phyloP scores from a whole-genome alignment of 352 stramenopile genomes.

The Pythium inflatum region DNA sequence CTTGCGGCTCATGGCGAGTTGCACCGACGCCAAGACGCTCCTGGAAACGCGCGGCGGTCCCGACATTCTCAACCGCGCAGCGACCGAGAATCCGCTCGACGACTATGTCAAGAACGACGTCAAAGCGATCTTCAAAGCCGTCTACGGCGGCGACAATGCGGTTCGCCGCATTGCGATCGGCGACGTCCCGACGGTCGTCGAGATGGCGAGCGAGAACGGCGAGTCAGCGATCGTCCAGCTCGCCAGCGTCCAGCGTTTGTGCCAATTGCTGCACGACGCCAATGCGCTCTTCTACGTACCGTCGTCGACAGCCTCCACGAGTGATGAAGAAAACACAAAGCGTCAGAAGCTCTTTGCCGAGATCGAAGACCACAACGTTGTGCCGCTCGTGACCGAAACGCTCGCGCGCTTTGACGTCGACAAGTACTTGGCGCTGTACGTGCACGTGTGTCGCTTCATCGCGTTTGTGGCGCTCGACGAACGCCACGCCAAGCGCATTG shows the following conservation, averaged over 20 bases:
- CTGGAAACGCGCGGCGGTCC: constrained; percentile 49
- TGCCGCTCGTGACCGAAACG: constrained; percentile 43
- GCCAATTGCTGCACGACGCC: constrained; percentile 44
- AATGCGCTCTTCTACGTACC: constrained; percentile 39
- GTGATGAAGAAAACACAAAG: too few relatives aligned
- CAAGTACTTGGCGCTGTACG: constrained; percentile 56
- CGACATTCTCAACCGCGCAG: constrained; percentile 56
- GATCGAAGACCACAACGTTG: constrained; percentile 47
- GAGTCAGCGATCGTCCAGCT: constrained; percentile 70
- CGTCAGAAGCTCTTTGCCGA: constrained; percentile 43
- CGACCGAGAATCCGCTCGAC: constrained; percentile 64
- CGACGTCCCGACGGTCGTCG: constrained; percentile 53
- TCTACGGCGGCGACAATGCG: constrained; percentile 73
- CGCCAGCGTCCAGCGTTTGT: constrained; percentile 53
- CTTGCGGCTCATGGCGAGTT: constrained; percentile 65
- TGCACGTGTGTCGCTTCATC: constrained; percentile 67
- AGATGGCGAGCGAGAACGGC: constrained; percentile 67
- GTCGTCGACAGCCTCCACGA: too few relatives aligned
- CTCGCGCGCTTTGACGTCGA: constrained; percentile 62
- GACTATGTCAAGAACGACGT: constrained; percentile 78
- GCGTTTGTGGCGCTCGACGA: constrained; percentile 61
- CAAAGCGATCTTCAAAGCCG: constrained; percentile 69
- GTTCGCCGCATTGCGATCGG: constrained; percentile 65
- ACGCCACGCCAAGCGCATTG: constrained; percentile 61
- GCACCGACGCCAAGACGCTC: constrained; percentile 47